A percentile compares a stretch with the other conserved stretches of the same genome.
These are phyloP conservation scores for Neofusicoccum laricinum DNA, from an alignment of 2,329 filamentous ascomycete species.

Conservation along the genomic window DNA sequence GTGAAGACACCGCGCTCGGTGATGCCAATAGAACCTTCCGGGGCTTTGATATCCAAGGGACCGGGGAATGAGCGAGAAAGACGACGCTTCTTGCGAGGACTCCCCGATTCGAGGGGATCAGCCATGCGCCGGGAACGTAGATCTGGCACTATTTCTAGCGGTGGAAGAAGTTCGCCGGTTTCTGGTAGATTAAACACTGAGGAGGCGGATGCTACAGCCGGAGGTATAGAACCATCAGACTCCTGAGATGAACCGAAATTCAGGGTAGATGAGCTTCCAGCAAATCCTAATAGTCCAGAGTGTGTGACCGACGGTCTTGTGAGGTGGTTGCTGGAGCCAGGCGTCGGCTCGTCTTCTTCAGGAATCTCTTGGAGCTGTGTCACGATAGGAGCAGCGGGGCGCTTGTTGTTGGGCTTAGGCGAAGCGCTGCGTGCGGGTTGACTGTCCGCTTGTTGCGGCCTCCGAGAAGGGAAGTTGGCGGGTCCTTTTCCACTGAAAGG, in stretches of 20 bases:
- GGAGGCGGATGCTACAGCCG: not conserved
- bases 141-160: not conserved
- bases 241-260: not conserved
- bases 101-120: not conserved
- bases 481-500: not conserved
- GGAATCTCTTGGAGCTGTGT: not conserved
- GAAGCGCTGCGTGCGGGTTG: not conserved
- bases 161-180: not conserved
- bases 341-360: not conserved
- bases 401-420: not conserved
- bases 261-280: not conserved
- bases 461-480: not conserved
- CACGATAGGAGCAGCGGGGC: not conserved
- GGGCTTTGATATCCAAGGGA: not conserved
- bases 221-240: not conserved
- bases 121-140: not conserved
- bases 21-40: constrained; percentile 6
- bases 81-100: constrained; percentile 2
- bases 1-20: constrained; percentile 15
- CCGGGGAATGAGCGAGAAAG: not conserved
- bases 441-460: not conserved
- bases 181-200: not conserved
- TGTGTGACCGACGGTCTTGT: not conserved
- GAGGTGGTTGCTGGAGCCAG: not conserved
- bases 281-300: not conserved